A percentile compares a stretch with the other conserved stretches of the same genome.
These are phyloP conservation scores for Neurospora sp. DNA, from an alignment of 2,329 filamentous ascomycete genomes.

Conservation along the genomic window DNA sequence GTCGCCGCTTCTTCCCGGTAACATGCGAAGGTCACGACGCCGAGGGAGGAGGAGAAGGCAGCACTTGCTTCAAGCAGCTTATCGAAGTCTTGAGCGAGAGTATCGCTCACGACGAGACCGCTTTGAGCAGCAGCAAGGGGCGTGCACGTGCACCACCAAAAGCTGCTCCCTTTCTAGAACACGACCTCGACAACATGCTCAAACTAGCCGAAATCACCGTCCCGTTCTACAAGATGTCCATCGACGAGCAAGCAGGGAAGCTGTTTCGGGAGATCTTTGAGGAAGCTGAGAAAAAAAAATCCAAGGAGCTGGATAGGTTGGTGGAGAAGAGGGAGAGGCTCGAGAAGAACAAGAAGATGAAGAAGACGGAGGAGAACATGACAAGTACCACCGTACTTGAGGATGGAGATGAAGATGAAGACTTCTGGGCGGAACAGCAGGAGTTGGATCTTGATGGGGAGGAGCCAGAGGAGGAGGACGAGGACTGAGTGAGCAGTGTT, in stretches of 20 bases:
- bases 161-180: neutral
- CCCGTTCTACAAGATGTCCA: neutral
- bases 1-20: neutral
- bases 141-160: neutral
- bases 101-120: neutral
- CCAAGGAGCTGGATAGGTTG: neutral
- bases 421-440: neutral
- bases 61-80: neutral
- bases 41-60: neutral
- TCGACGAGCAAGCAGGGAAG: neutral
- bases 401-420: neutral
- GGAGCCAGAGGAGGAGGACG: neutral
- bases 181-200: neutral
- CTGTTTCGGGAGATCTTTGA: neutral
- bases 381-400: neutral
- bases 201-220: neutral
- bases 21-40: neutral
- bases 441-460: neutral
- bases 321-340: neutral
- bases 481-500: neutral
- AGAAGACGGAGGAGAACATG: neutral
- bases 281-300: neutral
- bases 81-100: neutral
- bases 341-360: neutral
- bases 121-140: neutral